These are phyloP conservation scores for Rhizopogon roseolus DNA, from an alignment of 768 basidiomycete species.

Conservation along the genomic window DNA sequence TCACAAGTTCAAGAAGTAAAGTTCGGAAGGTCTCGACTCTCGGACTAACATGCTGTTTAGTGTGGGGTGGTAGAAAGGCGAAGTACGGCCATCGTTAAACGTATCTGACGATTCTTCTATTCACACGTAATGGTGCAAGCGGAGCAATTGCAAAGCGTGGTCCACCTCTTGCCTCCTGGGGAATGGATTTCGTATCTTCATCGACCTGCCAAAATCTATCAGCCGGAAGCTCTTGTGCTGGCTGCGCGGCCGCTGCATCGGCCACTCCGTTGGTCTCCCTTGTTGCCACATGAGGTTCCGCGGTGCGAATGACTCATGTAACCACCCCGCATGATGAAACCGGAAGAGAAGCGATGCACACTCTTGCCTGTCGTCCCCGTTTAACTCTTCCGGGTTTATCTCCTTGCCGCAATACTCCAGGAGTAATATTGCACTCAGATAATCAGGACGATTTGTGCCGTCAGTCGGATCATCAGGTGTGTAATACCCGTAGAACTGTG, in stretches of 20 bases:
- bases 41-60: no score
- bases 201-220: constrained; percentile 47
- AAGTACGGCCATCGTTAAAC: no score
- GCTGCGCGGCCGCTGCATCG: not conserved
- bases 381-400: constrained; percentile 23
- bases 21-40: no score
- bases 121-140: not conserved
- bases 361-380: constrained; percentile 34
- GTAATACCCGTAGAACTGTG: constrained; percentile 66
- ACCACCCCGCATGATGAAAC: constrained; percentile 33
- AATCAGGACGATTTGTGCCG: constrained; percentile 2
- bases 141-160: not conserved
- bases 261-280: constrained; percentile 33
- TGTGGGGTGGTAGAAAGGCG: no score
- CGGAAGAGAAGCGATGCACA: constrained; percentile 35
- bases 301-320: constrained; percentile 36
- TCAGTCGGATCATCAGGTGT: constrained; percentile 20
- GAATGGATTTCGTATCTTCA: not conserved
- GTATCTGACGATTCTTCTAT: no score
- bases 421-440: constrained; percentile 38
- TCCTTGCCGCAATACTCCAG: constrained; percentile 43
- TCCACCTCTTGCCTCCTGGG: not conserved
- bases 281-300: constrained; percentile 42
- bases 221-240: constrained; percentile 35
- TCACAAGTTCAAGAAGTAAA: no score